Evolutionary conservation across 73 alveolate species (phyloP), one percentile per base, ranked within the genome.

Genomic region (Tetrahymena borealis): DNA sequence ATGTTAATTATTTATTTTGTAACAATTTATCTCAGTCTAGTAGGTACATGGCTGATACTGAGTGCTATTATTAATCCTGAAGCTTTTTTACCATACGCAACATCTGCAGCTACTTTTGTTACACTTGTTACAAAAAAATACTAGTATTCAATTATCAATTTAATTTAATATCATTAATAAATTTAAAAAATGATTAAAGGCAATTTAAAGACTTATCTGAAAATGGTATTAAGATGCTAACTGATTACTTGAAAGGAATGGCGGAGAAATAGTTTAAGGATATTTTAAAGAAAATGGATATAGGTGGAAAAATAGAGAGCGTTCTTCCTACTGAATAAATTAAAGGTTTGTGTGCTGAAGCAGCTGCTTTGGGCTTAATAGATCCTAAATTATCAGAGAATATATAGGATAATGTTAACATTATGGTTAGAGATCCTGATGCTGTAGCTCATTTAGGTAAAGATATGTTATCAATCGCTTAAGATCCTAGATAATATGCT

Each of bases 11-110:
- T 33, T 3, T 78, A 78, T 78, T 20, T n/a, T 0, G 12, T 78
- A 15, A 20, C 11, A 18, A 35, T 78, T 0, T 78, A 33, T 78
- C 24, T 78, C 16, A 33, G 41, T 11, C 24, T 78, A 13, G 41
- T 35, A 7, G 91, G 91, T 18, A 35, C 40, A 10, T 78, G 91
- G 91, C 40, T 78, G 0, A 35, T 78, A 4, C 24, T 78, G 33
- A 11, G 91, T 33, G 91, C 41, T 33, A 78, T 78, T 7, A 35
- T 78, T 5, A 78, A 78, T 78, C 91, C 91, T 18, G 16, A 32
- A 18, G 91, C 91, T n/a, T 78, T 78, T 11, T 78, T 78, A 78
- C 91, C 91, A 10, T 78, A 78, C 11, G 91, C 91, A 78, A 78
- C 91, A n/a, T 32, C 91, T 2, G 91, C 91, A 3, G 91, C 91